Base-by-base conservation (phyloP, 2,329 filamentous ascomycete species). In the Colletotrichum sp. region DNA sequence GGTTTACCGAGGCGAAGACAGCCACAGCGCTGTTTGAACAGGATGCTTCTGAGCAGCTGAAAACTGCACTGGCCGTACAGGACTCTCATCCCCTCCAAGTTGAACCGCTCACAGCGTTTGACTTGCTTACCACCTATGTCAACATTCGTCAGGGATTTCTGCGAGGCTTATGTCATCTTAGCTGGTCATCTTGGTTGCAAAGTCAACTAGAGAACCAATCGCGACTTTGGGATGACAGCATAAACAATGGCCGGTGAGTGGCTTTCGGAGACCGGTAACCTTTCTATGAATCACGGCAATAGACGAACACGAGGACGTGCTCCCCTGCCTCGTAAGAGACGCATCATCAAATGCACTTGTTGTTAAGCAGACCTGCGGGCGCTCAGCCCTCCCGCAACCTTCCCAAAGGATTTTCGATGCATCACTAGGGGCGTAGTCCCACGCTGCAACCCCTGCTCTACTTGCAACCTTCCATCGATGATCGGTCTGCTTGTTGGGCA, bases 381-480 rank as follows among this genome's bases (percentile, higher is more conserved):
- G 44, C 73, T 59, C 70, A 68, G 69, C 70, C 64, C 73, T 67
- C 55, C 18, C 26, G 32, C 68, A 18, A 71, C 62, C 68, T 68
- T 34, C 32, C 63, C 64, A 60, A 65, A 76, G 74, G 70, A 74
- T 76, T 76, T 76, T 55, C 64, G 36, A 57, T 73, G 70, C 74
- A 60, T 76, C 49, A 49, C 24, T 64, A 52, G 64, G 28, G 21
- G 63, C 32, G 34, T 59, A 21, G 57, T 69, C 64, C 63, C 63
- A 68, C 57, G 36, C 63, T 18, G 70, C 64, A 66, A 59, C 32
- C 59, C 60, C 72, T 68, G 69, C 59, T 62, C n/a, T 16, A 39
- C 49, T 52, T 68, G 44, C 63, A 39, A 59, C 72, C 60, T 24
- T 55, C 72, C 60, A 73, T 73, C 49, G 70, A 69, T 74, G 30